Evolutionary conservation across 805 yeast genomes (phyloP).

Genomic region (Kodamaea hsintzibuensis): DNA sequence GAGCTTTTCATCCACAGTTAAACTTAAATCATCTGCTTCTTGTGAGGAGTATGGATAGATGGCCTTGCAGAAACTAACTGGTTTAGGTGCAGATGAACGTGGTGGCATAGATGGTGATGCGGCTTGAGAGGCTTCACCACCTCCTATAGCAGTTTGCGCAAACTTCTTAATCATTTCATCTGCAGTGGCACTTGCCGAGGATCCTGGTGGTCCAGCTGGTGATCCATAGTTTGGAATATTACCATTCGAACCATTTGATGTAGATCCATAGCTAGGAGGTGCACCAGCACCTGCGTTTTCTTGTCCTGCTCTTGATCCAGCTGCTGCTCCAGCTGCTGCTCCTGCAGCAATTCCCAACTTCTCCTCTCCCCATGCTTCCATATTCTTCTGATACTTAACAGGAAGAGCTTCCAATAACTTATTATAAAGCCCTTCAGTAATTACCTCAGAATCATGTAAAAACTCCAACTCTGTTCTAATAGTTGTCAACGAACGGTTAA

Average conservation of each 20-base stretch:
- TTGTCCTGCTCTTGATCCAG: no score
- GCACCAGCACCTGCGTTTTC: constrained; percentile 1
- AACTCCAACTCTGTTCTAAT: constrained; percentile 80
- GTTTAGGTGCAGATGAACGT: constrained; percentile 11
- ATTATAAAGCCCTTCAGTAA: constrained; percentile 55
- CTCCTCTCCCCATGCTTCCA: constrained; percentile 48
- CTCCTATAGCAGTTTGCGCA: constrained; percentile 15
- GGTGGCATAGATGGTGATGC: constrained; percentile 21
- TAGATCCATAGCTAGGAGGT: constrained; percentile 6
- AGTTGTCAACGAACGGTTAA: constrained; percentile 77
- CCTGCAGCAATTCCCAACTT: constrained; percentile 17
- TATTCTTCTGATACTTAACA: constrained; percentile 51
- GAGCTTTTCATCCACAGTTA: constrained; percentile 67
- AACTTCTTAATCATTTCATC: constrained; percentile 12
- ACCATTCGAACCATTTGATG: background rate
- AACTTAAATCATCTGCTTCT: constrained; percentile 70
- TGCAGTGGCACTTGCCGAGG: constrained; percentile 4
- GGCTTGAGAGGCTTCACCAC: constrained; percentile 7
- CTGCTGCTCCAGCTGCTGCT: background rate
- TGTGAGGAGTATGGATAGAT: constrained; percentile 73
- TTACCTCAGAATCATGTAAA: constrained; percentile 70
- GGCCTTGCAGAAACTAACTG: constrained; percentile 54
- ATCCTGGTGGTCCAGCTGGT: background rate
- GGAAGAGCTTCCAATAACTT: constrained; percentile 58
- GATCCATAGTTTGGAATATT: background rate